These are phyloP conservation scores for Colletotrichum chrysophilum DNA, from an alignment of 2,329 filamentous ascomycete species.

Conservation along the genomic window DNA sequence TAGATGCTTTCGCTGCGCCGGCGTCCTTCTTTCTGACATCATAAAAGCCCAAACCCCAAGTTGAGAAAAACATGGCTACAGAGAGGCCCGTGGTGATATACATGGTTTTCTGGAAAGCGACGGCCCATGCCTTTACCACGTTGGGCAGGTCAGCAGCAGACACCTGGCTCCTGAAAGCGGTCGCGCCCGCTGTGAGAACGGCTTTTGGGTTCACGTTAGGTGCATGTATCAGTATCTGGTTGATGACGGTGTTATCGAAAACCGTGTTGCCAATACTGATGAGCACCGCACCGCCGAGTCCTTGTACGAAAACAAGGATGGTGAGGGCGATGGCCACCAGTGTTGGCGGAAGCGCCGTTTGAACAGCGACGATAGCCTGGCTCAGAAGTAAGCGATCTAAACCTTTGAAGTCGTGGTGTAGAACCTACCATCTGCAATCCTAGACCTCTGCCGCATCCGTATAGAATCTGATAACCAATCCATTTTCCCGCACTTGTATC, in stretches of 20 bases:
- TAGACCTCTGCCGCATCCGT: conserved; percentile 48
- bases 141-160: conserved; percentile 30
- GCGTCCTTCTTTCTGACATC: conserved; percentile 43
- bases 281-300: conserved; percentile 52
- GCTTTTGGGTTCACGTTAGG: conserved; percentile 34
- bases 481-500: conserved; percentile 37
- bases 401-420: neutral
- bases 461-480: conserved; percentile 54
- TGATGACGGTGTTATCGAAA: neutral
- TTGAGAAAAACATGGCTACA: conserved; percentile 35
- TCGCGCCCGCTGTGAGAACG: conserved; percentile 48
- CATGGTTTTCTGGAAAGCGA: conserved; percentile 33
- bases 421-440: conserved; percentile 42
- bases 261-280: conserved; percentile 37
- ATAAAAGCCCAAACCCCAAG: conserved; percentile 50
- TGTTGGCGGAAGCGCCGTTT: conserved; percentile 28
- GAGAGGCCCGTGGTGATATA: conserved; percentile 34
- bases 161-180: conserved; percentile 38
- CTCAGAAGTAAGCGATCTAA: neutral
- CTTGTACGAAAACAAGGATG: conserved; percentile 41
- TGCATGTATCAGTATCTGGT: conserved; percentile 1
- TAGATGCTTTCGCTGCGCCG: neutral
- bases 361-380: conserved; percentile 30
- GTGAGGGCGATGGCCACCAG: conserved; percentile 30
- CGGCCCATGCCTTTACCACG: conserved; percentile 45